A percentile compares a stretch with the other conserved stretches of the same genome.
phyloP scores from a whole-genome alignment of 1,284 basidiomycete species.

The Mycosarcoma maydis region DNA sequence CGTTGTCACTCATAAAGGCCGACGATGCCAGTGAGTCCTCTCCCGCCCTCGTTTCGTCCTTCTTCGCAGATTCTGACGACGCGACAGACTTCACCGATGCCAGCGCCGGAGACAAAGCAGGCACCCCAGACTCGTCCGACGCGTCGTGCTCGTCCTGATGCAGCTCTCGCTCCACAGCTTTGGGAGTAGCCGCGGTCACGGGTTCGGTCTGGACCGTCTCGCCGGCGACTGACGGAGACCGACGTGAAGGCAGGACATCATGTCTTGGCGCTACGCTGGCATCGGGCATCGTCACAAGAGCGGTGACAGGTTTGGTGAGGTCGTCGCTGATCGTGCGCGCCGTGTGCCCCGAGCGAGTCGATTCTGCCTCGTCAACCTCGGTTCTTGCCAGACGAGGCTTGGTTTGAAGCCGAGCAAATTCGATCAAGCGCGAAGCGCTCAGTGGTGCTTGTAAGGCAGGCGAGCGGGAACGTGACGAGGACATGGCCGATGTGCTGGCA shows the following conservation, averaged over 20 bases:
- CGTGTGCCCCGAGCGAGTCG: slow-evolving; percentile 12
- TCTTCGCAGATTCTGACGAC: background rate
- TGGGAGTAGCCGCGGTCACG: background rate
- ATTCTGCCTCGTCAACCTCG: slow-evolving; percentile 15
- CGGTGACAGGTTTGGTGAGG: background rate
- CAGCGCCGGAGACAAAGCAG: background rate
- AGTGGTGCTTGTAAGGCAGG: slow-evolving; percentile 29
- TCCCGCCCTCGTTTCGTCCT: background rate
- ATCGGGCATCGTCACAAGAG: background rate
- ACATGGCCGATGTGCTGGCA: slow-evolving; percentile 44
- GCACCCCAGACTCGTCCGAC: background rate
- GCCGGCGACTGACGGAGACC: slow-evolving; percentile 2
- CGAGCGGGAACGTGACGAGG: slow-evolving; percentile 14
- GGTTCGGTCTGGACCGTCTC: background rate
- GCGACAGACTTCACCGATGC: background rate
- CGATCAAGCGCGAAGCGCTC: slow-evolving; percentile 39
- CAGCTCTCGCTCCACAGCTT: background rate
- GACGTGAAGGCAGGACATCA: background rate
- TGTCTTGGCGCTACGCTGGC: background rate
- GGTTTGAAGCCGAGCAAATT: slow-evolving; percentile 17
- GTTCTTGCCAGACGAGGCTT: slow-evolving; percentile 13
- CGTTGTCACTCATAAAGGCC: slow-evolving; percentile 17
- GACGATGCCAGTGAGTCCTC: slow-evolving; percentile 2
- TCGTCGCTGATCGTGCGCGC: slow-evolving; percentile 9
- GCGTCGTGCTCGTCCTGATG: background rate